Conservation (phyloP, 306 rosid genomes). For the Citrullus mucosospermus region DNA sequence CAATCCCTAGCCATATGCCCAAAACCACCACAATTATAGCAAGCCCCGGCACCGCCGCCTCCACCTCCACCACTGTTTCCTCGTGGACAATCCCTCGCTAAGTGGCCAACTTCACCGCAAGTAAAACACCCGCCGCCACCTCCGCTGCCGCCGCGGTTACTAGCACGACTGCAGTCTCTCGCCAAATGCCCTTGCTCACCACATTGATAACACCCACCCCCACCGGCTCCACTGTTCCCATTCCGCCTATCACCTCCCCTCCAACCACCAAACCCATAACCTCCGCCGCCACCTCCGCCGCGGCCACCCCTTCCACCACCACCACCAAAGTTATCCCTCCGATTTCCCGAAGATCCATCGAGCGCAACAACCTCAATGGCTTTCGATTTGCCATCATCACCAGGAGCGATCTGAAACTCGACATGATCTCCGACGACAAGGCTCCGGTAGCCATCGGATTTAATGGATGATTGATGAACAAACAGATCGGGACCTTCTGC, state of each 20-base stretch:
- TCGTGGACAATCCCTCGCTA: constrained; percentile 52
- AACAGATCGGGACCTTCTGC: constrained; percentile 66
- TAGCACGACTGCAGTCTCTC: constrained; percentile 39
- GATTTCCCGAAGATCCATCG: constrained; percentile 37
- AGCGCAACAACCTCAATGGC: constrained; percentile 70
- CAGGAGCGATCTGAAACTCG: constrained; percentile 45
- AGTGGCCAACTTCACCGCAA: constrained; percentile 62
- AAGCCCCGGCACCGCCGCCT: constrained; percentile 13
- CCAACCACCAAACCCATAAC: constrained; percentile 35
- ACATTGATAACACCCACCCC: constrained; percentile 48
- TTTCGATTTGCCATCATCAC: constrained; percentile 55
- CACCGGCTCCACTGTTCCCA: constrained; percentile 29
- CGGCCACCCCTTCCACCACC: constrained; percentile 18
- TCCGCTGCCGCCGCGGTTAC: constrained; percentile 11
- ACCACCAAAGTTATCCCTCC: constrained; percentile 11
- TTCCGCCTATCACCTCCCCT: constrained; percentile 45
- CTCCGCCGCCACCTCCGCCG: constrained; percentile 16
- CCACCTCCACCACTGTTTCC: constrained; percentile 24
- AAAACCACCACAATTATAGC: constrained; percentile 47
- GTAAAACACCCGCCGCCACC: constrained; percentile 35
- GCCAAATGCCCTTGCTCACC: constrained; percentile 67
- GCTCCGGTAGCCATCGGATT: constrained; percentile 72
- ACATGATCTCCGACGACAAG: constrained; percentile 56
- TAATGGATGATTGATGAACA: constrained; percentile 75
- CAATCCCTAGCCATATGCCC: constrained; percentile 80